Evolutionary conservation across 2,329 filamentous ascomycete genomes (phyloP).

Genomic region (Neofusicoccum sp.): DNA sequence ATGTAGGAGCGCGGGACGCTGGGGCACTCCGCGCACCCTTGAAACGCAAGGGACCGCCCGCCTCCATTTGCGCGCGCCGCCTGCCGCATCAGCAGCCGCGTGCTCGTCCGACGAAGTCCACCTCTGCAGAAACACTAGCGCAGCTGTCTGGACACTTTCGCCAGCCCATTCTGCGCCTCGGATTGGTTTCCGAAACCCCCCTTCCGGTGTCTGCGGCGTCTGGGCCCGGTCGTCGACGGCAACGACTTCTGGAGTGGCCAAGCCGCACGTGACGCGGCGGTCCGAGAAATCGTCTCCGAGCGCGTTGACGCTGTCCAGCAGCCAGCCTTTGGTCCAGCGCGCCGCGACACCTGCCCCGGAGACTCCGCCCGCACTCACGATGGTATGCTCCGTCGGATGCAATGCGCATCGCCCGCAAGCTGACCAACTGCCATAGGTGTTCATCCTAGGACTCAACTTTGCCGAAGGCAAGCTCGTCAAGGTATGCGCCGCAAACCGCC

Average conservation of each 20-base stretch:
- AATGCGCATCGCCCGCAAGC: not conserved
- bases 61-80: not conserved
- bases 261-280: constrained; percentile 5
- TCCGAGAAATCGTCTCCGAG: constrained; percentile 7
- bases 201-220: not conserved
- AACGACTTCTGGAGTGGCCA: not conserved
- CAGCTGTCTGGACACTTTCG: not conserved
- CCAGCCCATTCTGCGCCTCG: not conserved
- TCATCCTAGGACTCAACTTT: constrained; percentile 86
- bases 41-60: constrained; percentile 15
- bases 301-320: not conserved
- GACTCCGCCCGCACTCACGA: not conserved
- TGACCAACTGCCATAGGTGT: constrained; percentile 57
- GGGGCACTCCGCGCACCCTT: constrained; percentile 8
- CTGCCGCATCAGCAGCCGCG: not conserved
- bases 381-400: not conserved
- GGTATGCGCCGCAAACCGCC: constrained; percentile 51
- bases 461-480: constrained; percentile 77
- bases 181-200: not conserved
- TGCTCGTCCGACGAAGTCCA: not conserved
- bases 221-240: not conserved
- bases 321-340: not conserved
- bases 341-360: not conserved
- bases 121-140: not conserved
- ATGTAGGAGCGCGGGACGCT: not conserved